A percentile compares a stretch with the other conserved stretches of the same genome.
These are phyloP conservation scores for Aspergillus hortae DNA, from an alignment of 2,329 filamentous ascomycete species.

Conservation along the genomic window DNA sequence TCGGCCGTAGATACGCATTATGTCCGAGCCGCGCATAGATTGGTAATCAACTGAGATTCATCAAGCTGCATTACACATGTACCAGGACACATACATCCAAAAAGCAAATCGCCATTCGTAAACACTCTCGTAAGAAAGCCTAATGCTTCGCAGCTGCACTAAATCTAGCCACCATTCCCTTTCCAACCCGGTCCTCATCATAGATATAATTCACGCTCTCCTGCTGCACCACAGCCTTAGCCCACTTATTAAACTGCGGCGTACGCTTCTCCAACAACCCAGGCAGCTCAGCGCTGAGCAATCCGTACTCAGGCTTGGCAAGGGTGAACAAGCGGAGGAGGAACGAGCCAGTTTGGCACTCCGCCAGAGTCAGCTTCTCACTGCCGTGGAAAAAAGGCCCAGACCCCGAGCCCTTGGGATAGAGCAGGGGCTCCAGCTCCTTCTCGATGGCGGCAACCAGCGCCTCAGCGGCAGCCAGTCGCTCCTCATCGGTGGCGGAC, in stretches of 20 bases:
- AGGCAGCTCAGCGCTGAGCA: conserved; percentile 48
- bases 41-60: background rate
- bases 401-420: conserved; percentile 30
- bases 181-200: conserved; percentile 36
- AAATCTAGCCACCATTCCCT: background rate
- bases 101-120: background rate
- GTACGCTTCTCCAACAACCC: conserved; percentile 47
- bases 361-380: conserved; percentile 65
- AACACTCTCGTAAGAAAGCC: background rate
- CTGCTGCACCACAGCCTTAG: conserved; percentile 55
- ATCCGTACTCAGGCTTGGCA: conserved; percentile 50
- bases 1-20: no score
- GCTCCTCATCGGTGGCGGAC: conserved; percentile 49
- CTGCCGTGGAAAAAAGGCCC: conserved; percentile 63
- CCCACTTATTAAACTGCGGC: conserved; percentile 69
- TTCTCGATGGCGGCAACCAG: conserved; percentile 58
- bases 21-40: no score
- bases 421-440: conserved; percentile 70
- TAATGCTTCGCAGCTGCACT: background rate
- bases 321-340: conserved; percentile 58
- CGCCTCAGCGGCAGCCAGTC: conserved; percentile 47
- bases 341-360: conserved; percentile 59
- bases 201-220: conserved; percentile 65
- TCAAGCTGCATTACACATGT: no score
- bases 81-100: background rate